Conservation (phyloP, 129 eudicot genomes). For the Artemisia tridentata region DNA sequence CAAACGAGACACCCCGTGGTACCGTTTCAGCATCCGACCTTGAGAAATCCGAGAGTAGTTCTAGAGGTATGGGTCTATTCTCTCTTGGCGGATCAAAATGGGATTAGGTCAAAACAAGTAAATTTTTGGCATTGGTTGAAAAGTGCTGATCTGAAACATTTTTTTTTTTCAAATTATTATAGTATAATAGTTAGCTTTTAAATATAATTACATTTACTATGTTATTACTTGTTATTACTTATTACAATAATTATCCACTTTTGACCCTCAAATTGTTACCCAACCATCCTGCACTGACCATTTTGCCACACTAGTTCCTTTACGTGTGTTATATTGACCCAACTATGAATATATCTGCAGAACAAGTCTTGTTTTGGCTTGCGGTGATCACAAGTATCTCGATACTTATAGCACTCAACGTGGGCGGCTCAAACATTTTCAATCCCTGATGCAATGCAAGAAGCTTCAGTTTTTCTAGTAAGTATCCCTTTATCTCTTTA, state of each 20-base stretch:
- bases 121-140: background rate
- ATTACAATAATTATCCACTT: no score
- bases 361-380: constrained; percentile 70
- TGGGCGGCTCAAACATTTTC: constrained; percentile 64
- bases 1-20: constrained; percentile 32
- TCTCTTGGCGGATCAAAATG: background rate
- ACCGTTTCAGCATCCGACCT: constrained; percentile 27
- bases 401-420: constrained; percentile 54
- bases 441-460: constrained; percentile 52
- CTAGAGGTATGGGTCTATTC: constrained; percentile 38
- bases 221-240: no score
- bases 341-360: constrained; percentile 42
- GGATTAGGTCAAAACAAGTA: background rate
- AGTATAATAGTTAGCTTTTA: no score
- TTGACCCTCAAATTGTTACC: background rate
- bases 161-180: no score
- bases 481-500: background rate
- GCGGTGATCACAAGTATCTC: constrained; percentile 62
- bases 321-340: constrained; percentile 13
- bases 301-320: background rate
- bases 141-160: background rate
- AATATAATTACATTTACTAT: no score
- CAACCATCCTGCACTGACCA: background rate
- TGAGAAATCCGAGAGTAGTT: constrained; percentile 34
- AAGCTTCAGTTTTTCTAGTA: constrained; percentile 21